Percentiles rank a stretch among this genome's conserved stretches.
phyloP scores from a whole-genome alignment of 108 stramenopile genomes.

The Pseudonitzschia delicatissima region DNA sequence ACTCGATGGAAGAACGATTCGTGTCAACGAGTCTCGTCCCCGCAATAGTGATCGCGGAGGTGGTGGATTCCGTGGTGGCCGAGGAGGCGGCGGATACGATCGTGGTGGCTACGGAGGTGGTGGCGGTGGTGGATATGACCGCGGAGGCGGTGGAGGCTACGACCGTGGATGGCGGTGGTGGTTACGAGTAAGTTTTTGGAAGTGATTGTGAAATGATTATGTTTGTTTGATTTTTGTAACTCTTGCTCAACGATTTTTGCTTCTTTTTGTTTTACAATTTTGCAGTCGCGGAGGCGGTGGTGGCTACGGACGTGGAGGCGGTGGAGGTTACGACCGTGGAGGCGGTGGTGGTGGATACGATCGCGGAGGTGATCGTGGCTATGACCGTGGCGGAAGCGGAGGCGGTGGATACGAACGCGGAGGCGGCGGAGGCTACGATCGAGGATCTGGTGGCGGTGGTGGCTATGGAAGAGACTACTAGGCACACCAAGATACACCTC shows the following conservation, averaged over 20 bases:
- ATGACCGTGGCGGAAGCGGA: no score
- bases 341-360: no score
- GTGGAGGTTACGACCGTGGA: not conserved
- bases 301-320: not conserved
- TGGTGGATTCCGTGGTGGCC: not conserved
- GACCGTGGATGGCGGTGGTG: not conserved
- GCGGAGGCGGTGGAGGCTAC: not conserved
- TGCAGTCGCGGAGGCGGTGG: not conserved
- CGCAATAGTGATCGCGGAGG: not conserved
- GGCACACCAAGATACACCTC: no score
- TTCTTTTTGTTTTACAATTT: not conserved
- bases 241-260: not conserved
- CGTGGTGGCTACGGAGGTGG: not conserved
- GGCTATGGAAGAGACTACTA: not conserved
- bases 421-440: not conserved
- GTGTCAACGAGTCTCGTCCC: conserved; percentile 52
- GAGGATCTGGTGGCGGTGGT: not conserved
- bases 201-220: not conserved
- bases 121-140: not conserved
- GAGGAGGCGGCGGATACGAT: not conserved
- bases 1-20: conserved; percentile 59
- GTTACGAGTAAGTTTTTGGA: not conserved
- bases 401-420: no score
- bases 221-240: not conserved
- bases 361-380: no score